Conservation (phyloP, 192 early-diverging fungal genomes). For the Paraglomus occultum region DNA sequence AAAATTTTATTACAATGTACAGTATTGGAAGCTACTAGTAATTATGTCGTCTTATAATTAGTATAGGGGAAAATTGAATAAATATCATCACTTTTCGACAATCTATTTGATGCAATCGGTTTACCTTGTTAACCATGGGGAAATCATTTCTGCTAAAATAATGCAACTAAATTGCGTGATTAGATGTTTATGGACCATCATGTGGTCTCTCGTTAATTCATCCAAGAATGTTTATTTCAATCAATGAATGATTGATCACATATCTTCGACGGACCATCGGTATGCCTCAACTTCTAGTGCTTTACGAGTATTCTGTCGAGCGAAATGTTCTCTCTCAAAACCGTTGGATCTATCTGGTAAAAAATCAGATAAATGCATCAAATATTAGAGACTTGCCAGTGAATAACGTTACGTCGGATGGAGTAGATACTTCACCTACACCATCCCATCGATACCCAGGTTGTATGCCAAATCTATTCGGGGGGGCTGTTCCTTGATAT, state of each 20-base stretch:
- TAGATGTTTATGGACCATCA: too few species aligned
- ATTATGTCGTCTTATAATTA: too few species aligned
- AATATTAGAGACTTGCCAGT: conserved; percentile 1
- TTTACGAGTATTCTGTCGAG: conserved; percentile 34
- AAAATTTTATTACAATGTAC: too few species aligned
- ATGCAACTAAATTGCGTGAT: too few species aligned
- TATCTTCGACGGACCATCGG: conserved; percentile 61
- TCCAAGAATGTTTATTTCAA: too few species aligned
- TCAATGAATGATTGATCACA: conserved; percentile 48
- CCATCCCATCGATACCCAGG: conserved; percentile 73
- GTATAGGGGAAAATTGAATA: too few species aligned
- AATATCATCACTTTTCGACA: too few species aligned
- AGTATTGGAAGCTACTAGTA: too few species aligned
- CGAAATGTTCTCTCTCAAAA: conserved; percentile 54
- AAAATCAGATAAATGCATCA: not conserved
- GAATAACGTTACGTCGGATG: not conserved
- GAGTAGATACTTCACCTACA: conserved; percentile 32
- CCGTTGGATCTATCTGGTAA: conserved; percentile 56
- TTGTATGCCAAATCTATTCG: conserved; percentile 63
- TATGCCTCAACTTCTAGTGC: conserved; percentile 48
- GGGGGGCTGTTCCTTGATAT: conserved; percentile 57
- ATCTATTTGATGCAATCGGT: too few species aligned
- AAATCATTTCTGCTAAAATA: too few species aligned
- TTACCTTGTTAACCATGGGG: too few species aligned
- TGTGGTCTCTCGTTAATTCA: too few species aligned